Evolutionary conservation across 306 rosid species (phyloP).

Genomic region (Gastrolobium villosum): DNA sequence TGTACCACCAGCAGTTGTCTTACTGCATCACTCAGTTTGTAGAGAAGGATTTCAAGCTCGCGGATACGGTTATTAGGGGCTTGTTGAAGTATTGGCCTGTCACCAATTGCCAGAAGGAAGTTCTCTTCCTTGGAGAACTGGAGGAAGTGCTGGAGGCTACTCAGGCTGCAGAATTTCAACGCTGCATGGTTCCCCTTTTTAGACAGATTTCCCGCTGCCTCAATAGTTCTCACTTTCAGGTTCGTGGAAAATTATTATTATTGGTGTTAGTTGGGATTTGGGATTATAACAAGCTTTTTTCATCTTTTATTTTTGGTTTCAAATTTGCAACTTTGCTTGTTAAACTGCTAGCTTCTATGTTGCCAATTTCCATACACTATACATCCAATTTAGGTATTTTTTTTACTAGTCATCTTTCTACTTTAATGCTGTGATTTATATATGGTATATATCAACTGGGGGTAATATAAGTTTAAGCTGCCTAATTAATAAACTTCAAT

Average conservation of each 20-base stretch:
- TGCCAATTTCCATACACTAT: not conserved
- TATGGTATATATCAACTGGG: conserved; percentile 28
- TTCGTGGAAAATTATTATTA: conserved; percentile 46
- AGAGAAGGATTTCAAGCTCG: conserved; percentile 96
- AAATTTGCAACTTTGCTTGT: conserved; percentile 37
- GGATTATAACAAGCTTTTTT: conserved; percentile 3
- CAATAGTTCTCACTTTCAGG: conserved; percentile 95
- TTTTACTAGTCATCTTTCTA: conserved; percentile 2
- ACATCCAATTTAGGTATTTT: not conserved
- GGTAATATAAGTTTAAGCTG: conserved; percentile 26
- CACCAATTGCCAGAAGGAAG: conserved; percentile 93
- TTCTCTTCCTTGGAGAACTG: conserved; percentile 95
- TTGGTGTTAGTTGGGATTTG: conserved; percentile 32
- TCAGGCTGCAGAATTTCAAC: conserved; percentile 87
- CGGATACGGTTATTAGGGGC: conserved; percentile 91
- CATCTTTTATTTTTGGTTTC: not conserved
- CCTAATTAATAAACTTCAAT: conserved; percentile 34
- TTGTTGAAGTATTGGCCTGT: conserved; percentile 96
- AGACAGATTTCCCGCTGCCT: conserved; percentile 94
- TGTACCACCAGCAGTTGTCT: conserved; percentile 93
- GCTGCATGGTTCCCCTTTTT: conserved; percentile 97
- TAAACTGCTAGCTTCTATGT: conserved; percentile 37
- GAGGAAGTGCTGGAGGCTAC: conserved; percentile 99
- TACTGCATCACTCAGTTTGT: conserved; percentile 96
- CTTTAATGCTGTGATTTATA: conserved; percentile 25